Conservation (phyloP, 306 rosid species). For the Gastrolobium bilobum region DNA sequence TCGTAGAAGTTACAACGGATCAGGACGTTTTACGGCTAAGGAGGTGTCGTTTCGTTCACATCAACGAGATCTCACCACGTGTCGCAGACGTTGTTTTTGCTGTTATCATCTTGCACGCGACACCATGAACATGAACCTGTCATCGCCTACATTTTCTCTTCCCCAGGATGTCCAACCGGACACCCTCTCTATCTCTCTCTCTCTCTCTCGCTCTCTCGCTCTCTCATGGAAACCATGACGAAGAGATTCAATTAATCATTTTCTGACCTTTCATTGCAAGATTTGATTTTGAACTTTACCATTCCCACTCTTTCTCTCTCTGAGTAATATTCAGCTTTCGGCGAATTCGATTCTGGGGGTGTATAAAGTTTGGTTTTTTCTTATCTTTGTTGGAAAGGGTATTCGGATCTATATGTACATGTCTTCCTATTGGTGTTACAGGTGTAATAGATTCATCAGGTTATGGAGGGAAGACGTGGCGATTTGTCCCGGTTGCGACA, state of each 20-base stretch:
- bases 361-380: neutral
- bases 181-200: neutral
- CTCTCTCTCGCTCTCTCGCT: neutral
- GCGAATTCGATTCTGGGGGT: neutral
- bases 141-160: slow-evolving; percentile 26
- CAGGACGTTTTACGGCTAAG: neutral
- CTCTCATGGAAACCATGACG: neutral
- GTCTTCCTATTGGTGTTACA: slow-evolving; percentile 80
- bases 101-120: slow-evolving; percentile 37
- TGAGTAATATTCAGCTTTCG: neutral
- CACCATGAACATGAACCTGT: slow-evolving; percentile 22
- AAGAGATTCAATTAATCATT: neutral
- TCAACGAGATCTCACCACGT: neutral
- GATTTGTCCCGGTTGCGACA: slow-evolving; percentile 70
- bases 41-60: slow-evolving; percentile 10
- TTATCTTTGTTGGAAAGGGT: neutral
- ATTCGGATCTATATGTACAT: neutral
- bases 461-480: slow-evolving; percentile 51
- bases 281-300: neutral
- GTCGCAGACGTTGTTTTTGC: slow-evolving; percentile 56
- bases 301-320: neutral
- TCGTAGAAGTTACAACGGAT: neutral
- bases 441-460: slow-evolving; percentile 69
- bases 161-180: slow-evolving; percentile 27
- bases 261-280: neutral